Percentiles rank a stretch among this genome's conserved stretches.
Evolutionary conservation across 73 alveolate species (phyloP).

Genomic region (Paramecium bursaria): DNA sequence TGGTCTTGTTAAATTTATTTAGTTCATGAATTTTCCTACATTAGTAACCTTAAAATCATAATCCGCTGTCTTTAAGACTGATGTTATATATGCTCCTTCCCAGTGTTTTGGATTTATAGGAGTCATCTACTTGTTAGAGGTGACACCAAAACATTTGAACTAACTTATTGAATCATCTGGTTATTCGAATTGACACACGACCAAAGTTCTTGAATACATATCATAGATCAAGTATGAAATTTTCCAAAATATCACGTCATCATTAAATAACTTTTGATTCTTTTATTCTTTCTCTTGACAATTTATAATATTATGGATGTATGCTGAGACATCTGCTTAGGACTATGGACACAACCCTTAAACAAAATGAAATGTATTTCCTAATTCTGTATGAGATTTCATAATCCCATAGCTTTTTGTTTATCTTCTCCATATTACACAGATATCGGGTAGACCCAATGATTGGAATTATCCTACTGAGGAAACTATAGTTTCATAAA

Average conservation of each 20-base stretch:
- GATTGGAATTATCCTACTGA: conserved; percentile 32
- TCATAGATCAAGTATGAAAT: conserved; percentile 16
- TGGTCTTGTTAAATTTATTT: conserved; percentile 7
- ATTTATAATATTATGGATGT: neutral
- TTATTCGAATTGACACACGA: conserved; percentile 54
- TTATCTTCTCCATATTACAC: conserved; percentile 11
- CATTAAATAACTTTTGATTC: neutral
- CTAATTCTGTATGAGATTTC: neutral
- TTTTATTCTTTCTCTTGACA: conserved; percentile 30
- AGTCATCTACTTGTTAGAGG: neutral
- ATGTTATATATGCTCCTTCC: conserved; percentile 59
- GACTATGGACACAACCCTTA: conserved; percentile 43
- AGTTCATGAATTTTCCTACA: conserved; percentile 40
- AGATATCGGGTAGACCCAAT: conserved; percentile 42
- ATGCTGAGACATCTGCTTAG: conserved; percentile 49
- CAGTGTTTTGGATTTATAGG: conserved; percentile 20
- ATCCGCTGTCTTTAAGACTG: conserved; percentile 9
- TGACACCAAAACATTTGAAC: conserved; percentile 14
- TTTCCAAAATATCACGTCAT: no score
- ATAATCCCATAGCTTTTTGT: neutral
- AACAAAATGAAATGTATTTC: conserved; percentile 25
- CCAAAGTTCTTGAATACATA: neutral
- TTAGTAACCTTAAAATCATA: neutral
- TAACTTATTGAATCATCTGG: conserved; percentile 18
- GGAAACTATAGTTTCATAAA: conserved; percentile 1